Conservation (phyloP, 805 yeast genomes). For the Starmerella bacillaris region DNA sequence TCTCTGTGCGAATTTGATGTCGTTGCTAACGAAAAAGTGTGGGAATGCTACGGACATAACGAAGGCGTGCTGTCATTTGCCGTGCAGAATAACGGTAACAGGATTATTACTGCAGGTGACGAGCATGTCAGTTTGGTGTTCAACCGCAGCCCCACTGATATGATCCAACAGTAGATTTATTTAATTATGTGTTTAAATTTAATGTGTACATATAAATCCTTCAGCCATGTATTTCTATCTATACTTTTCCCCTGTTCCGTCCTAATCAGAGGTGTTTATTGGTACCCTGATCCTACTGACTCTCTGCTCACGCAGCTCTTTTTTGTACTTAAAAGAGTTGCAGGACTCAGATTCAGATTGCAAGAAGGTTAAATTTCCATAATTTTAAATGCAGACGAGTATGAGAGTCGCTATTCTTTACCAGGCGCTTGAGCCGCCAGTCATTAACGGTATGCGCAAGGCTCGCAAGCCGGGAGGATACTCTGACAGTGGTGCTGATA, state of each 20-base stretch:
- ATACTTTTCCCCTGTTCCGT: too few species aligned
- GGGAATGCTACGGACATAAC: slow-evolving; percentile 77
- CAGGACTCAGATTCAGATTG: too few species aligned
- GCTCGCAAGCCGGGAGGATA: background rate
- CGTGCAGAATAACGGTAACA: slow-evolving; percentile 43
- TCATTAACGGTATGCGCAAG: background rate
- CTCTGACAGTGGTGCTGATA: slow-evolving; percentile 1
- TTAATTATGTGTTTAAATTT: background rate
- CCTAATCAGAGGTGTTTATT: too few species aligned
- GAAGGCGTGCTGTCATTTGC: slow-evolving; percentile 86
- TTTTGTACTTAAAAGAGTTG: too few species aligned
- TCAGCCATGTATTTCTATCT: too few species aligned
- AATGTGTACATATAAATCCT: background rate
- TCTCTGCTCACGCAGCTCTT: too few species aligned
- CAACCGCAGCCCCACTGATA: slow-evolving; percentile 4
- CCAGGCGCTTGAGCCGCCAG: background rate
- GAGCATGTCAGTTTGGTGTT: slow-evolving; percentile 82
- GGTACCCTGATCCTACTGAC: too few species aligned
- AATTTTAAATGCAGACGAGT: too few species aligned
- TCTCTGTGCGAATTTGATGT: slow-evolving; percentile 73
- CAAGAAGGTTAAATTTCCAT: too few species aligned
- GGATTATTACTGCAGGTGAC: slow-evolving; percentile 83
- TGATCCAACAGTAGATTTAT: background rate
- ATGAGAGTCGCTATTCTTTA: background rate
- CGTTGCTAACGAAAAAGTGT: slow-evolving; percentile 61